Evolutionary conservation across 495 filamentous ascomycete genomes (phyloP).

Genomic region (Viridothelium virens): DNA sequence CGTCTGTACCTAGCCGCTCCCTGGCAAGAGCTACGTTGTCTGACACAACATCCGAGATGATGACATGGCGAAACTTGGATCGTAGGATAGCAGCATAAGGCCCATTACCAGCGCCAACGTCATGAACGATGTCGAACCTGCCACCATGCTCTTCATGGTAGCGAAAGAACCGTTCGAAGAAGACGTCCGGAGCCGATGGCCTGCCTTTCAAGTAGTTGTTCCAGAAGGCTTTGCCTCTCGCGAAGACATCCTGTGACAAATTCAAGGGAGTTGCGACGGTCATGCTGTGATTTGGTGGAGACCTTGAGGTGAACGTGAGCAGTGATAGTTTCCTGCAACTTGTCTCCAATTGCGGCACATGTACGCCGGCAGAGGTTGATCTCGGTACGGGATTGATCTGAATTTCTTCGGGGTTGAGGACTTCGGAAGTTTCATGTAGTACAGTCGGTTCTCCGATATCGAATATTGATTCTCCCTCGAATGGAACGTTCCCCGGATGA

Average conservation of each 20-base stretch:
- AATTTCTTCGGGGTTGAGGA: no score
- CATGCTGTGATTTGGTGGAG: no score
- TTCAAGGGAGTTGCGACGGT: no score
- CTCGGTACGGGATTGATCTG: no score
- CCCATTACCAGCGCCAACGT: slow-evolving; percentile 22
- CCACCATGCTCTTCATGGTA: slow-evolving; percentile 27
- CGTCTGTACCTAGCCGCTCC: slow-evolving; percentile 17
- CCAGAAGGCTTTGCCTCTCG: slow-evolving; percentile 14
- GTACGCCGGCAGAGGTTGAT: no score
- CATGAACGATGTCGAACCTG: slow-evolving; percentile 21
- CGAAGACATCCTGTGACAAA: not conserved
- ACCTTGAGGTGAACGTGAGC: no score
- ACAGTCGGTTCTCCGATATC: no score
- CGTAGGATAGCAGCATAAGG: slow-evolving; percentile 13
- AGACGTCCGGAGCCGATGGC: slow-evolving; percentile 17
- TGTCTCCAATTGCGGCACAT: no score
- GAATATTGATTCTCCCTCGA: no score
- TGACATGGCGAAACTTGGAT: slow-evolving; percentile 22
- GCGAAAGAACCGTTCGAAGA: slow-evolving; percentile 28
- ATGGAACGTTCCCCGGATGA: no score
- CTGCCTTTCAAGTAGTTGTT: slow-evolving; percentile 25
- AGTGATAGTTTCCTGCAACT: no score
- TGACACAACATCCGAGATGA: slow-evolving; percentile 19
- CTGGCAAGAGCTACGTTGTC: slow-evolving; percentile 16
- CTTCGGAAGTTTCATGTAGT: no score